Percentiles rank a stretch among this genome's conserved stretches.
phyloP scores from a whole-genome alignment of 2,329 filamentous ascomycete genomes.

The Epichloe aotearoae region DNA sequence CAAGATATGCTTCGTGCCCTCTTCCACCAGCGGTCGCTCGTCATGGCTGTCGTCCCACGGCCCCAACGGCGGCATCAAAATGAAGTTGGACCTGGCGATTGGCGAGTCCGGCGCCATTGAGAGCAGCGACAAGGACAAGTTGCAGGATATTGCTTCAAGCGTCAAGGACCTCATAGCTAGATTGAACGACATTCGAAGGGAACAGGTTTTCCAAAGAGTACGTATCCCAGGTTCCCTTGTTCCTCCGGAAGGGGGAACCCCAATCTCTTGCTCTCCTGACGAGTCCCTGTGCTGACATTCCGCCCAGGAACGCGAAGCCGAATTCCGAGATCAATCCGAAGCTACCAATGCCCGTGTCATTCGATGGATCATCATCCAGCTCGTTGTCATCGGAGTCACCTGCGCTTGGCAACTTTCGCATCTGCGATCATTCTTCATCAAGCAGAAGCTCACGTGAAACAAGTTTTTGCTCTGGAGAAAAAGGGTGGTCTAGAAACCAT shows the following conservation, averaged over 20 bases:
- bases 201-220: slow-evolving; percentile 94
- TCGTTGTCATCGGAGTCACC: slow-evolving; percentile 69
- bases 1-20: slow-evolving; percentile 85
- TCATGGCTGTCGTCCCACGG: slow-evolving; percentile 58
- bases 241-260: background rate
- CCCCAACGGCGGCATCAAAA: slow-evolving; percentile 63
- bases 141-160: slow-evolving; percentile 76
- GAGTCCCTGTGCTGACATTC: background rate
- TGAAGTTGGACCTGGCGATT: slow-evolving; percentile 83
- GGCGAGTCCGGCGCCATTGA: slow-evolving; percentile 91
- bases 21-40: slow-evolving; percentile 52
- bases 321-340: slow-evolving; percentile 97
- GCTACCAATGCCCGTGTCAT: slow-evolving; percentile 82
- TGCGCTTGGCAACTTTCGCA: slow-evolving; percentile 97
- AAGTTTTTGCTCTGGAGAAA: background rate
- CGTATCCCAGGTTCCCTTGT: slow-evolving; percentile 13
- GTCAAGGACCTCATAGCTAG: slow-evolving; percentile 81
- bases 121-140: slow-evolving; percentile 84
- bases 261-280: background rate
- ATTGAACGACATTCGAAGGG: slow-evolving; percentile 75
- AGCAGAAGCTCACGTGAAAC: slow-evolving; percentile 85
- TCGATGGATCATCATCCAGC: slow-evolving; percentile 85
- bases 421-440: slow-evolving; percentile 96
- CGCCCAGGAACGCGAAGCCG: slow-evolving; percentile 78
- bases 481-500: background rate